A percentile compares a stretch with the other conserved stretches of the same genome.
Conservation (phyloP, 164 flowering plant species). For the Aristolochia contorta region DNA sequence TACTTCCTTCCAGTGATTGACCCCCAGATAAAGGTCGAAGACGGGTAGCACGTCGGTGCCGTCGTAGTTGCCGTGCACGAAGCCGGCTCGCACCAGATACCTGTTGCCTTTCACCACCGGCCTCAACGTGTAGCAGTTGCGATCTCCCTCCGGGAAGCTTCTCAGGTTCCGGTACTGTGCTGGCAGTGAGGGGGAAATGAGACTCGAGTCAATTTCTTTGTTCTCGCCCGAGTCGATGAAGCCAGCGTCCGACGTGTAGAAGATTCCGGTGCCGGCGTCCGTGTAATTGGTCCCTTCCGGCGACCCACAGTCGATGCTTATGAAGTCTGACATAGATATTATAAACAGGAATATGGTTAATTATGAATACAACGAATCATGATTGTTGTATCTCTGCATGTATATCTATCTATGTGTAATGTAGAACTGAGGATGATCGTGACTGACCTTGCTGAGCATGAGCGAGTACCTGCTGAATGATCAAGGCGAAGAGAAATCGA, state of each 20-base stretch:
- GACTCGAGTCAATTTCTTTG: background rate
- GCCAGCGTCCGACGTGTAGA: slow-evolving; percentile 4
- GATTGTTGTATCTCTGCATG: too few species aligned
- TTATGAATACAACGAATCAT: too few species aligned
- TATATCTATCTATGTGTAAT: too few species aligned
- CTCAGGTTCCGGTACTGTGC: slow-evolving; percentile 2
- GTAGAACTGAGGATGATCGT: background rate
- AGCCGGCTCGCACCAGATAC: slow-evolving; percentile 34
- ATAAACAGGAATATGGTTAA: too few species aligned
- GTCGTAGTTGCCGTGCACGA: slow-evolving; percentile 50
- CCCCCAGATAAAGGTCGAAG: slow-evolving; percentile 35
- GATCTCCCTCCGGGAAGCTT: slow-evolving; percentile 4
- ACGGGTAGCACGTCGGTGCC: slow-evolving; percentile 11
- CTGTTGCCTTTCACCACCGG: slow-evolving; percentile 6
- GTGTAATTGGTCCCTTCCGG: background rate
- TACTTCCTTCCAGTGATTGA: slow-evolving; percentile 23
- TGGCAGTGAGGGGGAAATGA: background rate
- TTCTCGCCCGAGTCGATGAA: slow-evolving; percentile 3
- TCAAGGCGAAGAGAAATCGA: background rate
- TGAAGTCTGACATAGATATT: slow-evolving; percentile 2
- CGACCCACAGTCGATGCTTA: slow-evolving; percentile 7
- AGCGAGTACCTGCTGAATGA: background rate
- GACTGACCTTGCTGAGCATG: background rate
- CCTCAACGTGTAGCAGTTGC: slow-evolving; percentile 6
- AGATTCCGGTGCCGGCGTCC: background rate